These are phyloP conservation scores for Echria macrotheca DNA, from an alignment of 495 filamentous ascomycete genomes.

Conservation along the genomic window DNA sequence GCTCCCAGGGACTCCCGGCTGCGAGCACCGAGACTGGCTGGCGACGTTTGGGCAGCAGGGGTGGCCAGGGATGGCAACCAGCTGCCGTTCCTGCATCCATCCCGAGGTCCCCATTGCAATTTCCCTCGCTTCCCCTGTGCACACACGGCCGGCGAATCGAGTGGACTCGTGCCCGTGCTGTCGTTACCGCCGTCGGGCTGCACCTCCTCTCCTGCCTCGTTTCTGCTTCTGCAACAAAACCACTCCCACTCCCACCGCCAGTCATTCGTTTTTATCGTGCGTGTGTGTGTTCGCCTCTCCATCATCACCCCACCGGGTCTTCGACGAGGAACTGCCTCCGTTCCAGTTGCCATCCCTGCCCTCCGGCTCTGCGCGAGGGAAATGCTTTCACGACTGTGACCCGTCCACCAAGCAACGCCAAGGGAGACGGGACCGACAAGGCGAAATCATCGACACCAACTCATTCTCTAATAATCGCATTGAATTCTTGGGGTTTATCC, in stretches of 20 bases:
- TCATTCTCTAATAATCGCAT: constrained; percentile 24
- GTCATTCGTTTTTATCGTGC: constrained; percentile 25
- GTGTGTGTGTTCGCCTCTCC: constrained; percentile 14
- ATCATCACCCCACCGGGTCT: constrained; percentile 16
- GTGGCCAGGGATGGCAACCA: constrained; percentile 16
- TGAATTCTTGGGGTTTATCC: constrained; percentile 6
- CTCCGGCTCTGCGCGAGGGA: constrained; percentile 18
- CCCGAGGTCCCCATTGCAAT: constrained; percentile 27
- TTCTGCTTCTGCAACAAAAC: constrained; percentile 27
- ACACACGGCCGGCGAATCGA: constrained; percentile 12
- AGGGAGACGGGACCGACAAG: constrained; percentile 17
- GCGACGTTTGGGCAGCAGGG: constrained; percentile 9
- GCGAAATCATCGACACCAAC: constrained; percentile 15
- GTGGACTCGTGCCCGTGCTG: constrained; percentile 13
- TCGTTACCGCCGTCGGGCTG: constrained; percentile 10
- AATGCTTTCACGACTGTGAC: constrained; percentile 24
- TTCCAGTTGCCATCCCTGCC: constrained; percentile 10
- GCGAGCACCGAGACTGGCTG: constrained; percentile 1
- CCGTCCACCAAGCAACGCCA: constrained; percentile 16
- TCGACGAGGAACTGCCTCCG: constrained; percentile 5
- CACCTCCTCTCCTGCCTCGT: constrained; percentile 2
- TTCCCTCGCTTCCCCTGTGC: constrained; percentile 28
- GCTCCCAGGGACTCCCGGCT: background rate
- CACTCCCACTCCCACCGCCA: constrained; percentile 22
- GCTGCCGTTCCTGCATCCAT: constrained; percentile 11